Base-by-base conservation (phyloP, 163 green algal genomes). In the Volvox carteri region DNA sequence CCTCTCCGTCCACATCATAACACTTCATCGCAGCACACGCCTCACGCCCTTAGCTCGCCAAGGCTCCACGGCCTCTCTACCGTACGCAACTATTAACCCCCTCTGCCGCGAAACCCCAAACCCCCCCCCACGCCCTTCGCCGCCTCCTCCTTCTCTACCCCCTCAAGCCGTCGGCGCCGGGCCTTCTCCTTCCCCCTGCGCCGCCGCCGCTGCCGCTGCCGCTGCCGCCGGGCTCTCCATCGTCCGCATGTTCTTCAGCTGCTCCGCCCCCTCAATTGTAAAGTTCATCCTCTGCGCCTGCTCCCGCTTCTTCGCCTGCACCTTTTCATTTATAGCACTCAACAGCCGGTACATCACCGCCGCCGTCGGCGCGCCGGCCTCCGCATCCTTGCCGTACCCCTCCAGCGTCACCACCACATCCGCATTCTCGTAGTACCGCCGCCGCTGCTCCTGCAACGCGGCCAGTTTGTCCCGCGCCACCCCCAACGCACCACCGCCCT, bases 391-490 rank as follows among this genome's bases (percentile, higher is more conserved):
- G 41, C 86, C 91, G 39, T 91, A 90, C n/a, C 93, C 93, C 19
- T 90, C 78, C 44, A 96, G 85, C 18, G 73, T 70, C 23, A 96
- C 87, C 54, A 88, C 67, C 5, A 95, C 81, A 78, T 98, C 96
- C 44, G 95, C 93, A 78, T 95, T 94, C 73, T 93, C 93, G 74
- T 98, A 98, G 81, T 92, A 93, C 37, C 92, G 89, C 9, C 70
- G 85, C 37, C 96, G 92, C 52, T 97, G 89, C 33, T 95, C 90
- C 78, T 97, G 87, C 46, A 98, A 86, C 33, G n/a, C 25, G 0
- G 60, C 79, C 50, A 98, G 83, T 72, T 93, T 95, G 21, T 68
- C 74, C 7, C 83, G 78, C n/a, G 84, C 72, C 18, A 48, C 83
- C 67, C 25, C 19, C 81, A 46, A 1, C 81, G 21, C 1, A 35